Evolutionary conservation across 1,284 basidiomycete species (phyloP), one percentile per base, ranked within the genome.

Genomic region (Cryptococcus neoformans): DNA sequence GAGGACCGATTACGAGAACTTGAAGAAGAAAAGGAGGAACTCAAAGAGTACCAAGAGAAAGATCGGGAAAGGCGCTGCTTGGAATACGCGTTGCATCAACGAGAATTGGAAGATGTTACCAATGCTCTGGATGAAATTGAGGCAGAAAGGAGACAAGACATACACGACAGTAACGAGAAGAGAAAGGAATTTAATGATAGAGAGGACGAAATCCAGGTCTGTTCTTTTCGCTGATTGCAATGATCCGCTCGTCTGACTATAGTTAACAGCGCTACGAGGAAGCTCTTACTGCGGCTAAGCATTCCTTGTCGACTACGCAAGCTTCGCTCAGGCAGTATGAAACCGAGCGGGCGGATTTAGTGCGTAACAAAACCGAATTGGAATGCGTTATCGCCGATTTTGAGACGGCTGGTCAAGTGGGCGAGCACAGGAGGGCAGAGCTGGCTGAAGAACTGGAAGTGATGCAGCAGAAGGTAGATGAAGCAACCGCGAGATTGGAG

Each of bases 21-120:
- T 4, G 94, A 98, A 70, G 90, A 93, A 67, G 96, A 99, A 77
- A 98, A 98, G 77, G 90, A 95, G 63, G 96, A 99, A 76, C 79
- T 99, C 53, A 93, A 93, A 70, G 92, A 97, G 74, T 99, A 92
- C 72, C 92, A 97, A 74, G 86, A 89, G 63, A 93, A 93, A 74
- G 96, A 99, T 74, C 89, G 90, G 72, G 92, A 98, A 62, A 83
- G 95, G 49, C 83, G 95, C 54, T 97, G 93, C 76, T 81, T 99
- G 65, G 96, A 99, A 74, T 99, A 99, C 73, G 90, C 92, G 1
- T 78, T 99, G 57, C 92, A 96, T 77, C 89, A 92, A 65, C 83
- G 90, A 40, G 94, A 99, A 71, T 78, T 98, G 38, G 86, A 89
- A 56, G 94, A 98, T 62, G 91, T 96, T 1, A 85, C 84, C 0